Base-by-base conservation (phyloP, 2,329 filamentous ascomycete genomes). In the Fusarium sp. region DNA sequence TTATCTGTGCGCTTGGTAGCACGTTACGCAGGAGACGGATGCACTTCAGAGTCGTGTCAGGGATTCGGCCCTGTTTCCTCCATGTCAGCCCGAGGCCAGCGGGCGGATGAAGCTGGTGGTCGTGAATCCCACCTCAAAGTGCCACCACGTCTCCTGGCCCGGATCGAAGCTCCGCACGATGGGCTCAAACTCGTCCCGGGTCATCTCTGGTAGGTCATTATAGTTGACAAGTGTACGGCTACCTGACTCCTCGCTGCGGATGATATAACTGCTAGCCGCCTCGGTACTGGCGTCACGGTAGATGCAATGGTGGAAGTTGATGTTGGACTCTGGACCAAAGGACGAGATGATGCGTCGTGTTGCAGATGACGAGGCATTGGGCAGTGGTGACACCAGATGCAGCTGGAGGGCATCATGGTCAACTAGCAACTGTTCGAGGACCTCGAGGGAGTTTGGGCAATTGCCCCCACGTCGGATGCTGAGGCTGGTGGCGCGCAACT, bases 201-300 rank as follows among this genome's bases (percentile, higher is more conserved):
- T 91, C 91, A 95, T 93, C 73, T 94, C 92, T 1, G 88, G 87
- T 39, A 95, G 85, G 67, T 88, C 86, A 77, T 91, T 94, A 81
- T 91, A 89, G 80, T 92, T 95, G 66, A 95, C 90, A 67, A 94
- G 89, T 0, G 93, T 95, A 52, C 93, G 87, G 65, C 89, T 92
- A 22, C 88, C 89, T 5, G 86, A 90, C 27, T 82, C 82, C 59
- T 84, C 81, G 79, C 90, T 93, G 72, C 90, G 89, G 67, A 94
- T 86, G 71, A 94, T 91, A 82, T 93, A 94, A 81, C 92, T 91
- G 68, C 91, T 92, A 3, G 92, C 91, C 2, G 92, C 86, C 72
- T 92, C 87, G 7, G 81, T 76, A 72, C 86, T 83, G 22, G 83
- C 85, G 9, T 87, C 81, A 2, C 92, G 88, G 78, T 90, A 92